Base-by-base conservation (phyloP, 1,139 yeast genomes). In the Hemisphaericaspora subhashii region DNA sequence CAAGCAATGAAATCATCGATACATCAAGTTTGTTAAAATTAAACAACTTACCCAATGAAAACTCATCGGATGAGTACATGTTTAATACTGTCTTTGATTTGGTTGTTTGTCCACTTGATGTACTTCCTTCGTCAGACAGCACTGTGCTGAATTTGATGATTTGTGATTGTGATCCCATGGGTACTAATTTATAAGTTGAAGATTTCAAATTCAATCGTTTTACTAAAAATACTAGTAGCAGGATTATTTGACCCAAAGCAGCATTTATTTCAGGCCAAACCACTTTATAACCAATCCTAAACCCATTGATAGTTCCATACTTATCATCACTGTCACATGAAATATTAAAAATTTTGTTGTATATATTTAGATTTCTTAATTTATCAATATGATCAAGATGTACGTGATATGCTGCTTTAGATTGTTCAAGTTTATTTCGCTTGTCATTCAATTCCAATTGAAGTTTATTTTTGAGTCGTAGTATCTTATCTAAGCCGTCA, bases 261-360 rank as follows among this genome's bases (percentile, higher is more conserved):
- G 95, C 94, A 56, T 90, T 92, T 30, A 89, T 81, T 52, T 92
- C 98, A 37, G 87, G 80, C 95, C 96, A 89, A 3, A 94, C 86
- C 0, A 90, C 79, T 38, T 68, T 74, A 43, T 71, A 65, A 1
- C 98, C 98, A 11, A 92, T 59, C 40, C 96, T 64, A 33, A 87
- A 70, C 0, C 92, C 95, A 58, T 90, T 90, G 20, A 92, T 90
- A 0, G 94, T 85, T 1, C 95, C 97, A 62, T 85, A 87, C 35
- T 79, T 79, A 7, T 92, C 92, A 39, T 55, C 50, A 14, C 54
- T 50, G 31, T 85, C 88, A 49, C 81, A 84, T 0, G 94, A 85
- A 13, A 92, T 90, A 44, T 81, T 74, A 60, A 90, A 94, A 2
- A 88, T 80, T 49, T 83, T 89, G 46, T 79, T 83, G 59, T 84